Conservation (phyloP, 2,329 filamentous ascomycete species). For the Leptographium galeiforme region DNA sequence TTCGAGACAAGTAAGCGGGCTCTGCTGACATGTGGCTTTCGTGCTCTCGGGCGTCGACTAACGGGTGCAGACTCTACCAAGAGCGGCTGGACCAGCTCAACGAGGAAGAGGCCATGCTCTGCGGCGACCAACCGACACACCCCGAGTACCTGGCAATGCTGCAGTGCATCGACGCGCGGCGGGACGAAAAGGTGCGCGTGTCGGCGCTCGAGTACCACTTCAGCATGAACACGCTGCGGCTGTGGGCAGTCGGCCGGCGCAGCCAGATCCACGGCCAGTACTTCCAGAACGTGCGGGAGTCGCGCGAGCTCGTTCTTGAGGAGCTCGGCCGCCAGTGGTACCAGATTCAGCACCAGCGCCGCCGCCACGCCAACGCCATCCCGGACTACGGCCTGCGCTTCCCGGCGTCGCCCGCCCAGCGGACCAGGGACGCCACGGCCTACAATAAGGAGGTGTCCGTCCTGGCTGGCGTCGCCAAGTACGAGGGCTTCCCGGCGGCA, state of each 20-base stretch:
- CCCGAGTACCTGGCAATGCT: constrained; percentile 86
- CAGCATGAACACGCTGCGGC: constrained; percentile 59
- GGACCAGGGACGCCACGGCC: constrained; percentile 71
- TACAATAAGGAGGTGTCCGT: constrained; percentile 95
- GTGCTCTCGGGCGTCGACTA: neutral
- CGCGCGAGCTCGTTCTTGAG: constrained; percentile 67
- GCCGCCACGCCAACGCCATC: constrained; percentile 55
- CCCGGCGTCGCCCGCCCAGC: constrained; percentile 60
- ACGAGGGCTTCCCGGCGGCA: constrained; percentile 92
- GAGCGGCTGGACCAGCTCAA: constrained; percentile 77
- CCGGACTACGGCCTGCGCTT: constrained; percentile 75
- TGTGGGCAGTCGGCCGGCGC: constrained; percentile 65
- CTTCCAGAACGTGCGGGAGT: constrained; percentile 73
- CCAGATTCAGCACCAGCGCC: constrained; percentile 75
- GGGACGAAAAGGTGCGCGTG: constrained; percentile 65
- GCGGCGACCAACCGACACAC: constrained; percentile 55
- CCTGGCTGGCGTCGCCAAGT: constrained; percentile 80
- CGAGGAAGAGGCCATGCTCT: constrained; percentile 48
- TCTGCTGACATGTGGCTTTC: too few species aligned
- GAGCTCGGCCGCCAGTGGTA: constrained; percentile 82
- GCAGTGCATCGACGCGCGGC: constrained; percentile 68
- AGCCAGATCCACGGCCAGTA: constrained; percentile 83
- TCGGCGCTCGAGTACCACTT: constrained; percentile 63
- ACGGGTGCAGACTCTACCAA: constrained; percentile 57
- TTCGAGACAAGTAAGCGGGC: constrained; percentile 59